A percentile compares a stretch with the other conserved stretches of the same genome.
Evolutionary conservation across 2,329 filamentous ascomycete species (phyloP).

Genomic region (Xylaria sp.): DNA sequence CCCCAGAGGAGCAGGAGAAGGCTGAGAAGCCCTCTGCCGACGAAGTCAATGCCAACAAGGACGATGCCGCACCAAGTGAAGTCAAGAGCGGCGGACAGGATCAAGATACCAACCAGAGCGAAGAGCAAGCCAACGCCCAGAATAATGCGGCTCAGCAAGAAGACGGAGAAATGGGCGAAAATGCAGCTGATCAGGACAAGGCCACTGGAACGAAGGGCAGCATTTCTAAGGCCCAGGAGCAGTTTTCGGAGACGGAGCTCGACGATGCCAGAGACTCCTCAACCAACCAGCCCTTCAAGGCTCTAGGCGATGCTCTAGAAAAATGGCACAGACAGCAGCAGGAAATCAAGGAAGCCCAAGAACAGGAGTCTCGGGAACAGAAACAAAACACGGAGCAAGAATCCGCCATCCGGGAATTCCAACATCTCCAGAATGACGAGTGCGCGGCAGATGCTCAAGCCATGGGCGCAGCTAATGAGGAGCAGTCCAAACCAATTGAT

Average conservation of each 20-base stretch:
- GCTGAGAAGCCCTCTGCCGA: conserved; percentile 39
- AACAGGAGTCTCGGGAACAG: conserved; percentile 55
- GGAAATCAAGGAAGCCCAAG: conserved; percentile 71
- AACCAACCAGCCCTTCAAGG: conserved; percentile 79
- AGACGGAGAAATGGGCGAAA: conserved; percentile 67
- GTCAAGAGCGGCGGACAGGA: conserved; percentile 67
- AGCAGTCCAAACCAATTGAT: conserved; percentile 83
- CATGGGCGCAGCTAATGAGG: conserved; percentile 82
- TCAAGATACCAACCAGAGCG: conserved; percentile 63
- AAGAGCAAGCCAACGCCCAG: conserved; percentile 64
- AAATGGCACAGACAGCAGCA: conserved; percentile 88
- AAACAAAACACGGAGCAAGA: conserved; percentile 52
- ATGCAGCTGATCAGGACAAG: conserved; percentile 64
- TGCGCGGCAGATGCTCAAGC: conserved; percentile 85
- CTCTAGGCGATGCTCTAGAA: conserved; percentile 89
- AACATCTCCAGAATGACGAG: conserved; percentile 87
- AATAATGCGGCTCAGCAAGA: conserved; percentile 66
- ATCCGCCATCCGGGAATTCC: conserved; percentile 78
- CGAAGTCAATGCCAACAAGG: conserved; percentile 55
- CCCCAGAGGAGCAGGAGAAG: conserved; percentile 38
- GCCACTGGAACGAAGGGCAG: conserved; percentile 65
- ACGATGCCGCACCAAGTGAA: conserved; percentile 67
- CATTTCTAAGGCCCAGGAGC: conserved; percentile 51
- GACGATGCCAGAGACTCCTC: conserved; percentile 46
- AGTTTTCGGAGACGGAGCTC: conserved; percentile 47